phyloP scores from a whole-genome alignment of 2,329 filamentous ascomycete species.

The Fusarium gaditjirri region DNA sequence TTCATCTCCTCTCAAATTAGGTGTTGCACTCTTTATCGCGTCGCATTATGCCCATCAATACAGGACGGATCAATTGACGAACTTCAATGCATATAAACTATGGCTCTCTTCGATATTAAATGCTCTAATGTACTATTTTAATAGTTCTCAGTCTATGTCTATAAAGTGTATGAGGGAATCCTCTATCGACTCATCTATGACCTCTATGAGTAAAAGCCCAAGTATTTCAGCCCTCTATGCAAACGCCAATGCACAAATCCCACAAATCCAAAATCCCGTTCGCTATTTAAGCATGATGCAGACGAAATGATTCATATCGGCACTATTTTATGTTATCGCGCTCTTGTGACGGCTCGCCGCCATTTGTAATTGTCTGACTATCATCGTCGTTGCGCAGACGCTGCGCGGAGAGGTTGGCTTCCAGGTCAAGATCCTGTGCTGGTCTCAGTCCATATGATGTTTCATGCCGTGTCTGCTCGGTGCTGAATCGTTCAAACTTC shows the following conservation, averaged over 20 bases:
- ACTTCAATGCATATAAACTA: not conserved
- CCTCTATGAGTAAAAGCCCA: not conserved
- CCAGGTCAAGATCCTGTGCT: not conserved
- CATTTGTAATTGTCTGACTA: not conserved
- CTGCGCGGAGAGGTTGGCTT: not conserved
- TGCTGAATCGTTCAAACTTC: not conserved
- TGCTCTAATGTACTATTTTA: not conserved
- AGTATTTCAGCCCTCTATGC: not conserved
- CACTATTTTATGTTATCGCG: not conserved
- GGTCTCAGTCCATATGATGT: not conserved
- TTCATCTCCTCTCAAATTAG: not conserved
- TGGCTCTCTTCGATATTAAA: not conserved
- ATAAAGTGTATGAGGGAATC: not conserved
- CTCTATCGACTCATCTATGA: not conserved
- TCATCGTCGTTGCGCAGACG: not conserved
- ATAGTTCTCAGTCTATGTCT: not conserved
- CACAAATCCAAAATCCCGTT: not conserved
- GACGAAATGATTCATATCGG: too few relatives aligned
- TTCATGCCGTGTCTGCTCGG: not conserved
- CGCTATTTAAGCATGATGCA: not conserved
- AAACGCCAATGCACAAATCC: not conserved
- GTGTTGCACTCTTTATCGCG: not conserved
- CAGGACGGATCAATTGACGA: not conserved
- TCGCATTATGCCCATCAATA: not conserved
- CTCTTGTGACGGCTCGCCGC: not conserved